Evolutionary conservation across 768 basidiomycete genomes (phyloP).

Genomic region (Mycena alexandri): DNA sequence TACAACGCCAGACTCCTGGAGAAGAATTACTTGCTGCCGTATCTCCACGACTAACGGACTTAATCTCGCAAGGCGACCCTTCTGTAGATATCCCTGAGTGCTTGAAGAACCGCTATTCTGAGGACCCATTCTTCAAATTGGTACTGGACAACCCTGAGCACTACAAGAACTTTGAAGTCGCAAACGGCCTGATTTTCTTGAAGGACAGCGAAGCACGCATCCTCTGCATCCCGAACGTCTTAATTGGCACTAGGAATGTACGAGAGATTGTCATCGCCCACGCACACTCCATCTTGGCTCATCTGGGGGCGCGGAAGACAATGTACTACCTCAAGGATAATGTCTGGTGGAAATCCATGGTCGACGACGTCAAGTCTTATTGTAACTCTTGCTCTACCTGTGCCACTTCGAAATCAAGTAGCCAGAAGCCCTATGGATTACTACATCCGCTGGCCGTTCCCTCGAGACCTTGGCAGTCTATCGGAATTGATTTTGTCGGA

Average conservation of each 20-base stretch:
- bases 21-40: too few relatives aligned
- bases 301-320: conserved; percentile 50
- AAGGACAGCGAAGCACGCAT: conserved; percentile 16
- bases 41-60: too few relatives aligned
- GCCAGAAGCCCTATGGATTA: too few relatives aligned
- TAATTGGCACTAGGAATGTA: conserved; percentile 15
- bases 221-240: conserved; percentile 44
- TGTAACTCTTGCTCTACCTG: conserved; percentile 20
- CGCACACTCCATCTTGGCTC: conserved; percentile 52
- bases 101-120: conserved; percentile 8
- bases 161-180: conserved; percentile 44
- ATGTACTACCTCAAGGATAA: conserved; percentile 27
- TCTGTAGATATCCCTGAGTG: neutral
- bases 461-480: too few relatives aligned
- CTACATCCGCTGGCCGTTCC: too few relatives aligned
- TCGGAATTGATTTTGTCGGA: too few relatives aligned
- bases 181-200: conserved; percentile 42
- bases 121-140: conserved; percentile 42
- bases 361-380: conserved; percentile 11
- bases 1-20: too few relatives aligned
- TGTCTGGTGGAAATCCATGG: conserved; percentile 31
- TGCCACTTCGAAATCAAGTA: neutral
- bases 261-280: conserved; percentile 48
- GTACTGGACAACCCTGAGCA: conserved; percentile 41
- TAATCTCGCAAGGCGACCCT: too few relatives aligned